Evolutionary conservation across 2,329 filamentous ascomycete species (phyloP), one percentile per base, ranked within the genome.

Genomic region (Truncatella angustata): DNA sequence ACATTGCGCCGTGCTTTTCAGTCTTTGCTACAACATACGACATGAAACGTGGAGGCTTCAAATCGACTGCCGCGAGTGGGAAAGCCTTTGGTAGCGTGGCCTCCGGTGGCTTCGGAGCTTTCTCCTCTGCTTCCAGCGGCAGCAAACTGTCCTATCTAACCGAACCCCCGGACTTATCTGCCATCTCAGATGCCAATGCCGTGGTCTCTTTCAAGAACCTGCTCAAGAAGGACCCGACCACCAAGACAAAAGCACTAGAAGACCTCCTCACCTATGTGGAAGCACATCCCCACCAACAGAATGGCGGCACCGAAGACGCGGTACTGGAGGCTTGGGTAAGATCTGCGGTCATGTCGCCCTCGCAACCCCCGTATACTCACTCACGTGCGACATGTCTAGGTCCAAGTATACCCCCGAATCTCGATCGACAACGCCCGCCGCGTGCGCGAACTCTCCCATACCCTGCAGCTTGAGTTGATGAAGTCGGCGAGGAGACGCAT

Each of bases 171-270:
- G 88, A 96, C 63, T 83, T 96, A 59, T 84, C 85, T 30, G 75
- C 74, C 39, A 84, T 99, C 54, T 87, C 85, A 40, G 86, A 96
- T 61, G 81, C 91, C 6, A 88, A 94, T 63, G 78, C 93, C 34
- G 84, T 93, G 34, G 91, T 97, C 12, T 84, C 86, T n/a, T 90
- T 97, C 73, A 96, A 97, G 71, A 96, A 95, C 61, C 73, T 97
- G 3, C 80, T 86, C 47, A 99, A 97, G 73, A 96, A 94, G 71
- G 93, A 97, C 73, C 87, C 86, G 63, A 96, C 85, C 10, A 99
- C 94, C 34, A 96, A 96, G 67, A 80, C 87, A 6, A 96, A 93
- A 68, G 93, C 90, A 0, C 75, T 99, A 24, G 92, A 97, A 61
- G 93, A 97, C 49, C 72, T 99, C 18, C 78, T 90, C 44, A 68